Percentiles rank a stretch among this genome's conserved stretches.
phyloP scores from a whole-genome alignment of 257 asterid species.

The Solanum sparsipilum region DNA sequence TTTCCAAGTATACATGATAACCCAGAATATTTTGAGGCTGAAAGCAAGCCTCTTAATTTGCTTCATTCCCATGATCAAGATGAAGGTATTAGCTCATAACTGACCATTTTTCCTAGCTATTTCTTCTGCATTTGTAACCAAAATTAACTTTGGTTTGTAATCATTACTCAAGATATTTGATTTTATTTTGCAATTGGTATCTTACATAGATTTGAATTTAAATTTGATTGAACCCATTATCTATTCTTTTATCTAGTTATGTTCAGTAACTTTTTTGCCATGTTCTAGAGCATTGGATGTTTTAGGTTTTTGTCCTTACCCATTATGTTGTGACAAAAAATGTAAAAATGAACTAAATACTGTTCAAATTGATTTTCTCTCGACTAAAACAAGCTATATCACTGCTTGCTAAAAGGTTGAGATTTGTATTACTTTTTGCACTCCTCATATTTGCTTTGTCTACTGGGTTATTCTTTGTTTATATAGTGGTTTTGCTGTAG shows the following conservation, averaged over 20 bases:
- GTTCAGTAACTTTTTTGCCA: not conserved
- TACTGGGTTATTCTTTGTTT: not conserved
- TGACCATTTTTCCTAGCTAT: not conserved
- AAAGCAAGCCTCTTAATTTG: conserved; percentile 20
- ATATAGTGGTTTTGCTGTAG: not conserved
- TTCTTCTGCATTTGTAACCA: not conserved
- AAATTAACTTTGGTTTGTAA: not conserved
- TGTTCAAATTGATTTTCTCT: not conserved
- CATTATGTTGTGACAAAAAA: not conserved
- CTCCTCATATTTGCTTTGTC: not conserved
- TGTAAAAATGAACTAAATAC: not conserved
- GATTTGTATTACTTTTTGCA: not conserved
- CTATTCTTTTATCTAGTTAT: not conserved
- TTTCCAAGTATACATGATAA: conserved; percentile 19
- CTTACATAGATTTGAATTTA: not conserved
- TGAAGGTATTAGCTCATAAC: conserved; percentile 40
- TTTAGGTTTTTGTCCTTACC: not conserved
- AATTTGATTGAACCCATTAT: not conserved
- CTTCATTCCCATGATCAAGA: conserved; percentile 30
- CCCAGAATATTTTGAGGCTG: conserved; percentile 52
- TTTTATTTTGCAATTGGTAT: not conserved
- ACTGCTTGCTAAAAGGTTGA: not conserved
- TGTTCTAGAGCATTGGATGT: not conserved
- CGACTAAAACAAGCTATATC: not conserved
- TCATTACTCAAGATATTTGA: not conserved